Base-by-base conservation (phyloP, 495 filamentous ascomycete genomes). In the Staphylotrichum longicolle region DNA sequence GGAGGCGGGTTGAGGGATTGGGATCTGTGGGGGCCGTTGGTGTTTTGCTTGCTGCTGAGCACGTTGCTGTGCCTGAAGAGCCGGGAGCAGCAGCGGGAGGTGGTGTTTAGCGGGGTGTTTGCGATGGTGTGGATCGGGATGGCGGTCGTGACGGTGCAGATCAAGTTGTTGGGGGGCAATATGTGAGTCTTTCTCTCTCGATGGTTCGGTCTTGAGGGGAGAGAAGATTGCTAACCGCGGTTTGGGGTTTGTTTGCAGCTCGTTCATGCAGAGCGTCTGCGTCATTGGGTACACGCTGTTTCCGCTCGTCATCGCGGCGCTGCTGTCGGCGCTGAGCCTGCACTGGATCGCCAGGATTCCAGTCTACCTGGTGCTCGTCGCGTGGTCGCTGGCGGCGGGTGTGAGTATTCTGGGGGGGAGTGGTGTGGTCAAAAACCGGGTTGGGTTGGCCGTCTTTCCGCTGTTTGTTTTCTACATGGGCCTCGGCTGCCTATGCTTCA, bases 281-380 rank as follows among this genome's bases (percentile, higher is more conserved):
- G 96, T 98, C 67, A 98, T 98, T 72, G 94, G 94, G 41, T 98
- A 98, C 75, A 98, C 94, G 3, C 86, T 98, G 57, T 98, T 98
- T 78, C 94, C 94, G n/a, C 82, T 98, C 42, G 95, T 97, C 68
- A 88, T 98, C 67, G 95, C 95, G 7, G 85, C 94, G 11, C 74
- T 98, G 44, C 83, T 98, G 60, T 96, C 91, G 58, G 93, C 91
- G 1, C 62, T 98, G 8, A 78, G 82, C 52, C 80, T 97, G 6
- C 87, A 84, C 35, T 87, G 83, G 39, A 87, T 97, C 65, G 83
- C 85, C 2, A 81, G 94, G 63, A 88, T 97, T 70, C 94, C 94
- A 10, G 86, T 98, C 40, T 97, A 98, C 73, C 75, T 93, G 12
- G 80, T 95, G 14, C 82, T 97, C 7, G 86, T 96, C 12, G 84